phyloP scores from a whole-genome alignment of 2,329 filamentous ascomycete genomes.

The Amphichorda felina region DNA sequence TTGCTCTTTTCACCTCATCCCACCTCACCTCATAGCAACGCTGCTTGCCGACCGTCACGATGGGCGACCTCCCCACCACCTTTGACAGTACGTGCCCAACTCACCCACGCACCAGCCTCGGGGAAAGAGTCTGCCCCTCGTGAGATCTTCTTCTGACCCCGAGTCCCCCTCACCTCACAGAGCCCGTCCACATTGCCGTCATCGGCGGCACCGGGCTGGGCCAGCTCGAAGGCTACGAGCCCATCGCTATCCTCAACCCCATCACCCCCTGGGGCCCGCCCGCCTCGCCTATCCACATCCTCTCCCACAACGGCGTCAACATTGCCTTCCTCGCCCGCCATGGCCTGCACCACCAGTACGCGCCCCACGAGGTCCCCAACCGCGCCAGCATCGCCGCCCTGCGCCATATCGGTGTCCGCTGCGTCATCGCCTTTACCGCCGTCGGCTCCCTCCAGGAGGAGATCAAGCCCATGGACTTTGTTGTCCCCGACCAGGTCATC shows the following conservation, averaged over 20 bases:
- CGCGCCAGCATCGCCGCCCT: constrained; percentile 98
- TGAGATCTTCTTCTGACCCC: background rate
- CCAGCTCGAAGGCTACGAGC: constrained; percentile 75
- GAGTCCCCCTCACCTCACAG: constrained; percentile 20
- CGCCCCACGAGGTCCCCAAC: constrained; percentile 88
- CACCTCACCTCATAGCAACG: no score
- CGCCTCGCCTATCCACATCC: constrained; percentile 66
- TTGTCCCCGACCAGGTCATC: constrained; percentile 91
- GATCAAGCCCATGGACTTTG: constrained; percentile 92
- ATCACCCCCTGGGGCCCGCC: constrained; percentile 83
- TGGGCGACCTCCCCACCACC: constrained; percentile 42
- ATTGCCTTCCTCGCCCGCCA: constrained; percentile 93
- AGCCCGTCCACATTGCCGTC: constrained; percentile 70
- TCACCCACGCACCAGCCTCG: background rate
- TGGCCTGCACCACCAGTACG: constrained; percentile 76
- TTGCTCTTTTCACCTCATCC: no score
- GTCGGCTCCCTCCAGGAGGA: constrained; percentile 87
- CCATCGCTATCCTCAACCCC: constrained; percentile 66
- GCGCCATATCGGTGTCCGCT: constrained; percentile 76
- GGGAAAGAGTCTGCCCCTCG: no score
- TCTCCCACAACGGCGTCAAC: constrained; percentile 71
- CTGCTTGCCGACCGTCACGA: constrained; percentile 13
- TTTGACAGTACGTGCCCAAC: constrained; percentile 39
- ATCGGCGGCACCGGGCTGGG: constrained; percentile 90
- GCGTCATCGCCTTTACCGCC: constrained; percentile 87